Evolutionary conservation across 2,329 filamentous ascomycete genomes (phyloP).

Genomic region (Diaporthe capsici): DNA sequence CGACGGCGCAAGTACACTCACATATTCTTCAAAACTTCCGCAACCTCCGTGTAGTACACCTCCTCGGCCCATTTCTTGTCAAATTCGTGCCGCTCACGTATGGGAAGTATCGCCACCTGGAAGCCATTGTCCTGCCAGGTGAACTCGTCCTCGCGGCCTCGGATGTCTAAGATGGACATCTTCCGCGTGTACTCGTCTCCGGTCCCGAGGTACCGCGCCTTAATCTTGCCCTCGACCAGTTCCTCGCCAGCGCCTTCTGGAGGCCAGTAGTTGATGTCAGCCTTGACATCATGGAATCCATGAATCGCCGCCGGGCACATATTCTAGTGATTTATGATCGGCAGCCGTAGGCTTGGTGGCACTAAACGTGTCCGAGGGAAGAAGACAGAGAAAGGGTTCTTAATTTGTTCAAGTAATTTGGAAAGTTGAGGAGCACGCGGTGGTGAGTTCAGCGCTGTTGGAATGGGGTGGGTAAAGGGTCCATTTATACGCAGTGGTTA

Average conservation of each 20-base stretch:
- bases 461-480: background rate
- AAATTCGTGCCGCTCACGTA: background rate
- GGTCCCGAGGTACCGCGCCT: background rate
- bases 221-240: constrained; percentile 1
- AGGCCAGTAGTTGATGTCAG: constrained; percentile 20
- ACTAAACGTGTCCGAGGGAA: accelerated
- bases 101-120: background rate
- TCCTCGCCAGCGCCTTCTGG: constrained; percentile 9
- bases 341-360: too few species aligned
- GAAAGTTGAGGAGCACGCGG: background rate
- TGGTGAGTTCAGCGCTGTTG: background rate
- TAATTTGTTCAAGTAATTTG: too few species aligned
- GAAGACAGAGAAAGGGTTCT: too few species aligned
- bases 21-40: background rate
- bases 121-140: background rate
- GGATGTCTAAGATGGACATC: background rate
- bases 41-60: background rate
- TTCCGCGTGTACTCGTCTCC: constrained; percentile 13
- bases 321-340: background rate
- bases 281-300: background rate
- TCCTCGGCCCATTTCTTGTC: background rate
- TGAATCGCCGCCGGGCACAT: background rate
- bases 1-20: background rate
- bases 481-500: background rate
- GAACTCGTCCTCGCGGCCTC: background rate